phyloP scores from a whole-genome alignment of 352 stramenopile genomes.

The Phytophthora lateralis region DNA sequence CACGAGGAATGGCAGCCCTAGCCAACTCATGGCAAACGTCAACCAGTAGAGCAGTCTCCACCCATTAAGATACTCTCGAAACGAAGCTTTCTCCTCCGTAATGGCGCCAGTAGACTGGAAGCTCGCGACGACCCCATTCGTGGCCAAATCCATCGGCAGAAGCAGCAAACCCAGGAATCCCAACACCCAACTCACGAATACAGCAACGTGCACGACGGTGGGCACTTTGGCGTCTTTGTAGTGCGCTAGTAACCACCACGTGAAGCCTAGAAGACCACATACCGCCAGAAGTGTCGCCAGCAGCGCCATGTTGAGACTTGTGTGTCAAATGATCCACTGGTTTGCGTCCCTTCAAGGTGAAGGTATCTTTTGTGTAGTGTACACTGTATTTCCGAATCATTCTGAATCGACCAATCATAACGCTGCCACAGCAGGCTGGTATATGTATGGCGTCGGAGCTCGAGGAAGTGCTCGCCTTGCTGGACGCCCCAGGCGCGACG shows the following conservation, averaged over 20 bases:
- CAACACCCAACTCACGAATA: conserved; percentile 65
- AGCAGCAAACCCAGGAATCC: conserved; percentile 68
- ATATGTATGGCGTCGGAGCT: conserved; percentile 12
- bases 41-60: conserved; percentile 75
- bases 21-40: conserved; percentile 70
- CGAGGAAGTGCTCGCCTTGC: conserved; percentile 12
- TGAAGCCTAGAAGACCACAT: conserved; percentile 58
- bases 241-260: conserved; percentile 61
- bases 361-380: conserved; percentile 5
- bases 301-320: conserved; percentile 39
- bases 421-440: neutral
- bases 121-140: conserved; percentile 36
- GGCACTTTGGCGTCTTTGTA: conserved; percentile 60
- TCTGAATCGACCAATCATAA: conserved; percentile 3
- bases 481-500: conserved; percentile 6
- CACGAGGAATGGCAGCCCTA: conserved; percentile 61
- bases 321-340: conserved; percentile 9
- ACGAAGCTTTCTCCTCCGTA: conserved; percentile 6
- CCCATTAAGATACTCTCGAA: conserved; percentile 29
- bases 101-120: neutral
- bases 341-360: conserved; percentile 18
- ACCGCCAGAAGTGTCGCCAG: conserved; percentile 49
- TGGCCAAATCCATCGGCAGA: conserved; percentile 63
- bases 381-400: neutral
- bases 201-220: conserved; percentile 37